Base-by-base conservation (phyloP, 2,329 filamentous ascomycete species). In the Blastomyces percursus region DNA sequence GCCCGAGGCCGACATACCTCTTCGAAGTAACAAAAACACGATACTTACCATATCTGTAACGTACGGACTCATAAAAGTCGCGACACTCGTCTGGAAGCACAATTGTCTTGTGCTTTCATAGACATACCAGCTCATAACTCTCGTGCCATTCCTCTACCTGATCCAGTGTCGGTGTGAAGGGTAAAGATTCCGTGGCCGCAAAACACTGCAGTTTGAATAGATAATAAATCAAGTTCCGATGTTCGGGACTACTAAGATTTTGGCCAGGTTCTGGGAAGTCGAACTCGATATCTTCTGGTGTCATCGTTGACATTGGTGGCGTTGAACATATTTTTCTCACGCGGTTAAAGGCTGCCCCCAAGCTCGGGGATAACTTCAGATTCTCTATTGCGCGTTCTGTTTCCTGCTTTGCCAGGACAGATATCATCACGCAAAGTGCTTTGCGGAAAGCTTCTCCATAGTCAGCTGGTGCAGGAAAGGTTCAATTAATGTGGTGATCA, bases 1-100 rank as follows among this genome's bases (percentile, higher is more conserved):
- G 57, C 2, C 64, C 64, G 19, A 66, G 63, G 19, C 64, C 64
- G 19, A 66, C 38, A 38, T 59, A 66, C 40, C 61, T 60, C n/a
- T 62, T 61, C 12, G 59, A 50, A 8, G 64, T 64, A 11, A 64
- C 61, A 38, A 64, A 66, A 9, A 66, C 59, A 12, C 64, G 50
- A 27, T 63, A 52, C 46, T 51, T 62, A n/a, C 63, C 64, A 54
- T 63, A 54, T 21, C 32, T 61, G 4, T 8, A 60, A 32, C 52
- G 52, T 16, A 66, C 44, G 16, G 61, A 60, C 21, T 58, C 11
- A 32, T 60, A 52, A 24, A 62, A 61, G 2, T 56, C 62, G 12
- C 27, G 51, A 16, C 44, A 60, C 9, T 54, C 52, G 4, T 30
- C 46, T 8, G 61, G 60, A 40, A 60, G 48, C 27, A 21, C 38